Evolutionary conservation across 495 filamentous ascomycete species (phyloP).

Genomic region (Bacidia rubella): DNA sequence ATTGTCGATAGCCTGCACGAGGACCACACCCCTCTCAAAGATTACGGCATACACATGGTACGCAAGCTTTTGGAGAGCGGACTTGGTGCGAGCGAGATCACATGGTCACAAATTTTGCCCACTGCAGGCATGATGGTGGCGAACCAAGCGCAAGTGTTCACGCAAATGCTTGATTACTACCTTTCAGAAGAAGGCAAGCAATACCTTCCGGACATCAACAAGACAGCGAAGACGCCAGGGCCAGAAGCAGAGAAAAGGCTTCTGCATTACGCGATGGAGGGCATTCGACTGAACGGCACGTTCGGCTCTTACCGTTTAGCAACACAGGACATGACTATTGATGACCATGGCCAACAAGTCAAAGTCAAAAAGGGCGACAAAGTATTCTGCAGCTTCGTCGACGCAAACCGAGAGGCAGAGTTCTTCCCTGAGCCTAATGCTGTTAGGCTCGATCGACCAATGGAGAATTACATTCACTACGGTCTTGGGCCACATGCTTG

Average conservation of each 20-base stretch:
- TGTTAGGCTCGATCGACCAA: conserved; percentile 52
- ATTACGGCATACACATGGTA: conserved; percentile 59
- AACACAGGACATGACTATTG: conserved; percentile 28
- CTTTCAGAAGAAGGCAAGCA: conserved; percentile 39
- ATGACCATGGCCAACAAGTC: conserved; percentile 39
- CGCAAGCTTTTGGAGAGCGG: conserved; percentile 54
- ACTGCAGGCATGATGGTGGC: conserved; percentile 48
- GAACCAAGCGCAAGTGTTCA: conserved; percentile 61
- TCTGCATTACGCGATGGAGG: conserved; percentile 37
- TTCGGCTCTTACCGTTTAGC: conserved; percentile 44
- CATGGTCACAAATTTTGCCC: conserved; percentile 58
- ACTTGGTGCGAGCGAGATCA: conserved; percentile 50
- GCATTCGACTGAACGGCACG: conserved; percentile 47
- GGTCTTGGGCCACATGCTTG: conserved; percentile 47
- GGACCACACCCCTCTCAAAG: conserved; percentile 40
- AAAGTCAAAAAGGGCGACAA: conserved; percentile 37
- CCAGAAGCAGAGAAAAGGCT: conserved; percentile 36
- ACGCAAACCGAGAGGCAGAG: conserved; percentile 43
- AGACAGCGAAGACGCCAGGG: conserved; percentile 35
- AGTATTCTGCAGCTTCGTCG: conserved; percentile 38
- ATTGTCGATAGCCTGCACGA: conserved; percentile 43
- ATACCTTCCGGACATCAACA: conserved; percentile 46
- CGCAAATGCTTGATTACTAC: conserved; percentile 71
- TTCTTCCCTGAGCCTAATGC: conserved; percentile 56
- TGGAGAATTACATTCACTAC: conserved; percentile 57